Evolutionary conservation across 129 eudicot genomes (phyloP).

Genomic region (Mikania micrantha): DNA sequence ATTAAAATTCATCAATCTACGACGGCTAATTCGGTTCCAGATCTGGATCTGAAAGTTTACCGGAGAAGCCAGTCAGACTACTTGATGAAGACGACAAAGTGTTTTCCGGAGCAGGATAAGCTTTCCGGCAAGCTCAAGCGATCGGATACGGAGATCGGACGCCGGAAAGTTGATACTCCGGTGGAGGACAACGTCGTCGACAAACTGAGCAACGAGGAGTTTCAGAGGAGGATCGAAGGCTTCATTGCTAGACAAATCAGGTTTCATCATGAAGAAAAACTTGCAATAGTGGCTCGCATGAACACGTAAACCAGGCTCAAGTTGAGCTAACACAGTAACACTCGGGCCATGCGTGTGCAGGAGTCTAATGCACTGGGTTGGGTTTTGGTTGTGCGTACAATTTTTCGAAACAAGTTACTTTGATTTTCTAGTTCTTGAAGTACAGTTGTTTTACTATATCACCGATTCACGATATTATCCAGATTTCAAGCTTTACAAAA

Average conservation of each 20-base stretch:
- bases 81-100: slow-evolving; percentile 27
- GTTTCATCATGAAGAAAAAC: slow-evolving; percentile 67
- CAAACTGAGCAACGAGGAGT: slow-evolving; percentile 67
- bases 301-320: too few relatives aligned
- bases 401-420: background rate
- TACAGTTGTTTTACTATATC: background rate
- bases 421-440: too few relatives aligned
- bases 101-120: slow-evolving; percentile 11
- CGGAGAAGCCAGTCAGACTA: slow-evolving; percentile 48
- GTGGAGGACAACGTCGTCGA: slow-evolving; percentile 34
- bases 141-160: slow-evolving; percentile 41
- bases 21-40: slow-evolving; percentile 9
- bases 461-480: background rate
- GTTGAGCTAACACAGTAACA: too few relatives aligned
- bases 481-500: slow-evolving; percentile 2
- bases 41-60: slow-evolving; percentile 22
- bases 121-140: slow-evolving; percentile 34
- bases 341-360: too few relatives aligned
- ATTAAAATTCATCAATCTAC: background rate
- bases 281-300: slow-evolving; percentile 51
- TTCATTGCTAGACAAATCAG: slow-evolving; percentile 78
- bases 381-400: slow-evolving; percentile 12
- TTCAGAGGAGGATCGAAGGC: slow-evolving; percentile 56
- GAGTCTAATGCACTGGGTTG: too few relatives aligned
- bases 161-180: slow-evolving; percentile 28